Base-by-base conservation (phyloP, 257 asterid species). In the Phtheirospermum japonicum region DNA sequence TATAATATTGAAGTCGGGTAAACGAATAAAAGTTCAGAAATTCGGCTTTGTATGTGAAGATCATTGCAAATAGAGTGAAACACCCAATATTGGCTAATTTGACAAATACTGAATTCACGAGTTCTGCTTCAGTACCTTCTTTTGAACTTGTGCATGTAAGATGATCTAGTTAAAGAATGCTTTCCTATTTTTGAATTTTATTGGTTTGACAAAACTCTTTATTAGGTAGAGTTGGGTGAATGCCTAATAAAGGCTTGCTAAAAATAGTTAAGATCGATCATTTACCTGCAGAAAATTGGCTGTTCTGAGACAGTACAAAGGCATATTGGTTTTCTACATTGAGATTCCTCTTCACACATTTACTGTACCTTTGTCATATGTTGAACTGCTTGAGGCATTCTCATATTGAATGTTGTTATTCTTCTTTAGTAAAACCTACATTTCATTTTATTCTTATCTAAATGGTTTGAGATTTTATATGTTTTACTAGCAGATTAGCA, bases 251-350 rank as follows among this genome's bases (percentile, higher is more conserved):
- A 30, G 39, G 58, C n/a, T 52, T 59, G 43, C 36, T 60, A 17
- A 48, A 58, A 40, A 18, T 17, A 61, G 39, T 37, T 39, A 54
- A 42, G 54, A 68, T 65, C 58, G 66, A 57, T 73, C 56, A 49
- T 60, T 19, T 46, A 19, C 59, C 58, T 62, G n/a, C 61, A 6
- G 32, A 45, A 52, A 23, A 28, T 19, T 26, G 28, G 55, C 23
- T 63, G 23, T 33, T 40, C 14, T 40, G 48, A 40, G 48, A 40
- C 48, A 40, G 48, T 40, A 42, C 8, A 2, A 13, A 42, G n/a
- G 49, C 50, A 48, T 26, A 61, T 46, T 7, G 18, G 9, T 70
- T 60, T 34, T 55, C 49, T 17, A n/a, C 42, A 14, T 31, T 18
- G 57, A 28, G 42, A 51, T 48, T 65, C 61, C 61, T 61, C 18